Evolutionary conservation across 768 basidiomycete genomes (phyloP).

Genomic region (Obba rivulosa): DNA sequence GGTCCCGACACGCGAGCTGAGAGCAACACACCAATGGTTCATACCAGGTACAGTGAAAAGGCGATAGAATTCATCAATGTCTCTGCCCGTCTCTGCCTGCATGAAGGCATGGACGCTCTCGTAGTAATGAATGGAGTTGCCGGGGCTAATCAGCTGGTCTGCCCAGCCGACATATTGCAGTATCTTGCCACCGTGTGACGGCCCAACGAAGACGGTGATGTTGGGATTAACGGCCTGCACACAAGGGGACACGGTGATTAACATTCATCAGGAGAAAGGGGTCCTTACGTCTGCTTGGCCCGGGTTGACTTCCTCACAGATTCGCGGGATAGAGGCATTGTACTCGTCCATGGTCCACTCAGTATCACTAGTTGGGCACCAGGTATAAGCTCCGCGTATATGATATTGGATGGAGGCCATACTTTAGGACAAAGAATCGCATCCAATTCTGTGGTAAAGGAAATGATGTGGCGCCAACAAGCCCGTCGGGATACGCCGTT

Average conservation of each 20-base stretch:
- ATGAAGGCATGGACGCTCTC: conserved; percentile 21
- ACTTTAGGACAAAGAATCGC: conserved; percentile 19
- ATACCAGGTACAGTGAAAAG: conserved; percentile 29
- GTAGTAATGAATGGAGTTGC: conserved; percentile 21
- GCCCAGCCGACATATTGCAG: conserved; percentile 22
- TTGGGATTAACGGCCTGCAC: conserved; percentile 19
- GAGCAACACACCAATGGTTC: conserved; percentile 22
- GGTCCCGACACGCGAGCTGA: neutral
- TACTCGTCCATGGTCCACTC: conserved; percentile 14
- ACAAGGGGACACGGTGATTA: neutral
- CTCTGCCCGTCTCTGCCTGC: conserved; percentile 12
- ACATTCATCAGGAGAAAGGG: neutral
- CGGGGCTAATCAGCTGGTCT: conserved; percentile 25
- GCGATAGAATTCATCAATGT: conserved; percentile 28
- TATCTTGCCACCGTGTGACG: conserved; percentile 19
- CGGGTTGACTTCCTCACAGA: conserved; percentile 15
- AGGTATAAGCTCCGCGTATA: neutral
- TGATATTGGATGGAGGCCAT: neutral
- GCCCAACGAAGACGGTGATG: conserved; percentile 16
- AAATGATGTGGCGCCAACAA: conserved; percentile 13
- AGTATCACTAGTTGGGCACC: conserved; percentile 14
- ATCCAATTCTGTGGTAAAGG: conserved; percentile 9
- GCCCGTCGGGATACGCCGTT: conserved; percentile 10
- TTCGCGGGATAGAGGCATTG: conserved; percentile 9
- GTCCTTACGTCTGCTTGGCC: conserved; percentile 17